These are phyloP conservation scores for Tolypocladium pustulatum DNA, from an alignment of 2,329 filamentous ascomycete species.

Conservation along the genomic window DNA sequence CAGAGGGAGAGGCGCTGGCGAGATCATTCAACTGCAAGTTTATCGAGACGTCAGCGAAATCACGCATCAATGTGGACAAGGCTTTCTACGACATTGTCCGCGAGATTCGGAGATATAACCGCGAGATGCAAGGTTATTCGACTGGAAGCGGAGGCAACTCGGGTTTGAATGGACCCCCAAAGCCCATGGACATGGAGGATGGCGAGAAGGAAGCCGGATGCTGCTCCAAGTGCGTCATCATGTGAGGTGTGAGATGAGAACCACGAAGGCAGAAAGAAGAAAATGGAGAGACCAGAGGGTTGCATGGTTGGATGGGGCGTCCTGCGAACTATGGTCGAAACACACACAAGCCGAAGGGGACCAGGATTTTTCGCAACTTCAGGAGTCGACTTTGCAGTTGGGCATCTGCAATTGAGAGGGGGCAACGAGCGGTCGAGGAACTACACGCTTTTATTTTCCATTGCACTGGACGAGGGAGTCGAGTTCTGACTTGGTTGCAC, in stretches of 20 bases:
- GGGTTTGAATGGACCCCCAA: conserved; percentile 48
- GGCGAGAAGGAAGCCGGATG: conserved; percentile 62
- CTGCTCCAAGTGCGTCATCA: conserved; percentile 78
- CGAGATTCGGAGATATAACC: conserved; percentile 97
- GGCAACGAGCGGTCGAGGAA: not conserved
- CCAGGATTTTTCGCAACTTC: not conserved
- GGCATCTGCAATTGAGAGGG: not conserved
- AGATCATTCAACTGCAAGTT: conserved; percentile 91
- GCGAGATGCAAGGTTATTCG: conserved; percentile 87
- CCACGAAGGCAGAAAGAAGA: not conserved
- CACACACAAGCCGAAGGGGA: not conserved
- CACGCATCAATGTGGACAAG: conserved; percentile 95
- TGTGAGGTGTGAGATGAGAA: conserved; percentile 45
- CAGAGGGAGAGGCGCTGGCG: conserved; percentile 85
- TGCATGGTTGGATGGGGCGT: not conserved
- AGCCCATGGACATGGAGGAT: conserved; percentile 73
- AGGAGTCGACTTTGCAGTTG: not conserved
- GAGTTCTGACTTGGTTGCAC: conserved; percentile 22
- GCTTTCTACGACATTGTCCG: conserved; percentile 98
- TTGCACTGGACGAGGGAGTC: conserved; percentile 29
- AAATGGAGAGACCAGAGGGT: not conserved
- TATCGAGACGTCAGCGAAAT: conserved; percentile 98
- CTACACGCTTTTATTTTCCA: conserved; percentile 14
- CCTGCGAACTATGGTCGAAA: not conserved
- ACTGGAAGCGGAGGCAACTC: conserved; percentile 56